phyloP scores from a whole-genome alignment of 2,329 filamentous ascomycete genomes.

The Myotisia sp. region DNA sequence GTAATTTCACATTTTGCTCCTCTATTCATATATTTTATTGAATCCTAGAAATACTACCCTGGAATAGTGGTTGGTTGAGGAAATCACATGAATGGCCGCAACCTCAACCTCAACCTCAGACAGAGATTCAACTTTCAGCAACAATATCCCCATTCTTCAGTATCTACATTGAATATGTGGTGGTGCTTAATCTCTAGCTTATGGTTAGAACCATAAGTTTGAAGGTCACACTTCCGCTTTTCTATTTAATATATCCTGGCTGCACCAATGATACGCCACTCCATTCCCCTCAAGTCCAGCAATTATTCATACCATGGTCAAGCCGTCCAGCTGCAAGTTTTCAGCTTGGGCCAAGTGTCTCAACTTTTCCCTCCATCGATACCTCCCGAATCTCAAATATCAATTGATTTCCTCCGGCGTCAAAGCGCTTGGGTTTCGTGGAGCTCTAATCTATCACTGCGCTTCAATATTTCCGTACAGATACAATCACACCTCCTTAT shows the following conservation, averaged over 20 bases:
- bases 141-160: too few relatives aligned
- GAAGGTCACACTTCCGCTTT: too few relatives aligned
- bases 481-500: slow-evolving; percentile 7
- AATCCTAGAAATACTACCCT: too few relatives aligned
- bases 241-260: background rate
- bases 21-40: too few relatives aligned
- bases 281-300: slow-evolving; percentile 6
- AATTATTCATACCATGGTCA: slow-evolving; percentile 10
- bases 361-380: background rate
- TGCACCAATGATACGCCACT: slow-evolving; percentile 2
- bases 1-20: too few relatives aligned
- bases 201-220: too few relatives aligned
- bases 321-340: slow-evolving; percentile 12
- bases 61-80: too few relatives aligned
- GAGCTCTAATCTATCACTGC: slow-evolving; percentile 12
- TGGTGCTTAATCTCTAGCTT: too few relatives aligned
- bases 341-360: slow-evolving; percentile 13
- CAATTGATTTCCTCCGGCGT: slow-evolving; percentile 5
- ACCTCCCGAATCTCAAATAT: slow-evolving; percentile 1
- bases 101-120: too few relatives aligned
- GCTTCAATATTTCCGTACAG: slow-evolving; percentile 16
- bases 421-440: slow-evolving; percentile 19
- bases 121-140: too few relatives aligned
- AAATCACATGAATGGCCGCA: too few relatives aligned
- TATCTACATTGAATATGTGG: too few relatives aligned